Conservation (phyloP, 2,329 filamentous ascomycete species). For the Penicillium sp. region DNA sequence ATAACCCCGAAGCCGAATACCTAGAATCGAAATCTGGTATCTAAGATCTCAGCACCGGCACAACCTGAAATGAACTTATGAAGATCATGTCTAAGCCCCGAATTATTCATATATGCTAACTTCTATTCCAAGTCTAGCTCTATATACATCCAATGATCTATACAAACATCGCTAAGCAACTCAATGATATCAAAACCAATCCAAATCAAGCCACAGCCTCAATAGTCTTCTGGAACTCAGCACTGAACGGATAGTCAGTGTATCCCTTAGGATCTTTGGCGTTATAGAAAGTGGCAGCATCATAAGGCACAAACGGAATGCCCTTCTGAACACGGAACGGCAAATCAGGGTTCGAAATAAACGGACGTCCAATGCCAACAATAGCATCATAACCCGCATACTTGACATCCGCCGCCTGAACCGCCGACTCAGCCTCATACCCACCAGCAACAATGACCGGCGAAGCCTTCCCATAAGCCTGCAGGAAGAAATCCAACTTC, state of each 20-base stretch:
- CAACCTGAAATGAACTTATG: too few species aligned
- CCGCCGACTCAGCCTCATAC: conserved; percentile 42
- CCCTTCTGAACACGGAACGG: conserved; percentile 42
- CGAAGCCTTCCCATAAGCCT: conserved; percentile 40
- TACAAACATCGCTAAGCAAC: conserved; percentile 13
- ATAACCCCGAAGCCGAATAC: too few species aligned
- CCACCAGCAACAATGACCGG: conserved; percentile 54
- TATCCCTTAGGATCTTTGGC: conserved; percentile 40
- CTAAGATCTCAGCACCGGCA: too few species aligned
- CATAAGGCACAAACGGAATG: conserved; percentile 39
- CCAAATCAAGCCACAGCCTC: conserved; percentile 21
- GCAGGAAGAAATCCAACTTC: conserved; percentile 46
- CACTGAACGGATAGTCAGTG: conserved; percentile 37
- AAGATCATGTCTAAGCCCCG: conserved; percentile 44
- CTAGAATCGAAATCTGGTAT: too few species aligned
- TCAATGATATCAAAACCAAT: neutral
- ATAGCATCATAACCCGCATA: conserved; percentile 33
- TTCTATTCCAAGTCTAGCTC: neutral
- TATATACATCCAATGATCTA: neutral
- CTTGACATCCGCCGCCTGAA: conserved; percentile 34
- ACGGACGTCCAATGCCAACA: conserved; percentile 45
- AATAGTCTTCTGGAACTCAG: conserved; percentile 30
- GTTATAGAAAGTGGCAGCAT: conserved; percentile 44
- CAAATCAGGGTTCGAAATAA: conserved; percentile 48
- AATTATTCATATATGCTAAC: neutral